phyloP scores from a whole-genome alignment of 192 early-diverging fungal genomes.

The Linnemannia hyalina region DNA sequence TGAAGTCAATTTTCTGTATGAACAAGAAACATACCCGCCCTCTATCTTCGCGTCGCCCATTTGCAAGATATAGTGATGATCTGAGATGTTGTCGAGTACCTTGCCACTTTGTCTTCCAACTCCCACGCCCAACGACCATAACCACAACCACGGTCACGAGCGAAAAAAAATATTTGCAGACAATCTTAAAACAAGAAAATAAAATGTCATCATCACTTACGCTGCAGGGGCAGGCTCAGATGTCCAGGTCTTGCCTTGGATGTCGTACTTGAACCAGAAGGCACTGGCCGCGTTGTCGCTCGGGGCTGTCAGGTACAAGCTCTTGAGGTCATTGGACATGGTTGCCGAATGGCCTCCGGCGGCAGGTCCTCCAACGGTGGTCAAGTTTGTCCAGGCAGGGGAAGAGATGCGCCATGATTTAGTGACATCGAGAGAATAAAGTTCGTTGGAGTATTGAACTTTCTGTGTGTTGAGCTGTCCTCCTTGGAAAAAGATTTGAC shows the following conservation, averaged over 20 bases:
- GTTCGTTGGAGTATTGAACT: conserved; percentile 25
- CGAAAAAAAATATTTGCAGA: neutral
- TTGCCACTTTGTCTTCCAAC: neutral
- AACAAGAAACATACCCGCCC: neutral
- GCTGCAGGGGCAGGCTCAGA: conserved; percentile 23
- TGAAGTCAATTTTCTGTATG: neutral
- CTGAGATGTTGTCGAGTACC: neutral
- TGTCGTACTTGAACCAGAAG: conserved; percentile 36
- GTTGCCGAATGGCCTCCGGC: conserved; percentile 32
- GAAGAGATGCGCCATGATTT: conserved; percentile 14
- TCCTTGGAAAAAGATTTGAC: conserved; percentile 29
- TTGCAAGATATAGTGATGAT: neutral
- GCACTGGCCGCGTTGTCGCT: neutral
- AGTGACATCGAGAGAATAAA: conserved; percentile 34
- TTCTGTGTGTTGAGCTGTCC: conserved; percentile 30
- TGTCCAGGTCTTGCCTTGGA: conserved; percentile 27
- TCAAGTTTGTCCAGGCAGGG: conserved; percentile 42
- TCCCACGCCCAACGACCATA: neutral
- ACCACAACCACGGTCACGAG: neutral
- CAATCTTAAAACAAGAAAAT: neutral
- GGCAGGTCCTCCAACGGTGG: conserved; percentile 13
- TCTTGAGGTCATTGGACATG: conserved; percentile 29
- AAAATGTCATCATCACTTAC: conserved; percentile 27
- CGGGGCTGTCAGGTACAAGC: conserved; percentile 36
- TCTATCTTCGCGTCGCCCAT: neutral